phyloP scores from a whole-genome alignment of 2,329 filamentous ascomycete genomes.

The Penicillium nordicum region DNA sequence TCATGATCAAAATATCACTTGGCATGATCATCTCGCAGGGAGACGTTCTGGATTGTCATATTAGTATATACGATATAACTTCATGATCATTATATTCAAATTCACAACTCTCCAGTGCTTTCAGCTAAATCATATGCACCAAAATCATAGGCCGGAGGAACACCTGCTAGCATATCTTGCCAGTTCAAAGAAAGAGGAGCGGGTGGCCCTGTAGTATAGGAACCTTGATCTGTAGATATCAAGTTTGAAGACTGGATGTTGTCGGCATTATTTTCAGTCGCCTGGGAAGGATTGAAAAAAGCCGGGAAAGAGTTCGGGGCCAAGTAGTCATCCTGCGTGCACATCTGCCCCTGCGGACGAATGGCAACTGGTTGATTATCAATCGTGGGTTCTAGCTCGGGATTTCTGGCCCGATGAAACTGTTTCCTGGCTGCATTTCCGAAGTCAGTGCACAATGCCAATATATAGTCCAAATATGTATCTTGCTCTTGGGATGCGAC shows the following conservation, averaged over 20 bases:
- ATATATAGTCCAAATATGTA: slow-evolving; percentile 4
- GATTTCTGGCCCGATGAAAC: background rate
- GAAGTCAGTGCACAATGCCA: background rate
- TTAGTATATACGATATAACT: background rate
- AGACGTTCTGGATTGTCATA: background rate
- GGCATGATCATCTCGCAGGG: background rate
- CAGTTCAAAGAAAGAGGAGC: background rate
- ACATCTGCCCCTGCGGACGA: background rate
- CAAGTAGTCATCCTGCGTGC: background rate
- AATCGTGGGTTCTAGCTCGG: background rate
- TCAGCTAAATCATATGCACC: background rate
- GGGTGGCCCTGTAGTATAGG: background rate
- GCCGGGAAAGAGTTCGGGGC: background rate
- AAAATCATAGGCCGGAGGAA: background rate
- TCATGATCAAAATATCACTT: slow-evolving; percentile 8
- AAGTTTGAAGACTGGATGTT: background rate
- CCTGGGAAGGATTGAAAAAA: background rate
- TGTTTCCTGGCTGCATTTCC: background rate
- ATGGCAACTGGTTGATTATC: background rate
- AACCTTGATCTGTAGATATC: background rate
- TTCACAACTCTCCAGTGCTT: background rate
- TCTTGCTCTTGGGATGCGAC: slow-evolving; percentile 6
- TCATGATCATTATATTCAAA: background rate
- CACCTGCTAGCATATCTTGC: background rate
- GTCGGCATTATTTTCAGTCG: background rate